phyloP scores from a whole-genome alignment of 2,329 filamentous ascomycete species.

The Ustulina deusta region DNA sequence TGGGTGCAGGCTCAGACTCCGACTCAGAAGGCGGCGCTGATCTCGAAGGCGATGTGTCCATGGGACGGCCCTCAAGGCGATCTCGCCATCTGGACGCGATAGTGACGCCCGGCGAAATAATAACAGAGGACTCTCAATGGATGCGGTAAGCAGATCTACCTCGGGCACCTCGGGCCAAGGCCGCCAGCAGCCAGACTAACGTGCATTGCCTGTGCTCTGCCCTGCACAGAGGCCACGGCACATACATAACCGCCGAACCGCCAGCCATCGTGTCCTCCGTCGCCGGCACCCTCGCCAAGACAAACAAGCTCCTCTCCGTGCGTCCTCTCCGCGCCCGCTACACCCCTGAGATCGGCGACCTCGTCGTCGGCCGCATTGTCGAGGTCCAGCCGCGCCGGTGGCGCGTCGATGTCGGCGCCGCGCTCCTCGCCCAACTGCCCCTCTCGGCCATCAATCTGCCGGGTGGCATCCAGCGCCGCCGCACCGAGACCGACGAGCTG shows the following conservation, averaged over 20 bases:
- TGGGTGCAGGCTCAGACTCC: slow-evolving; percentile 46
- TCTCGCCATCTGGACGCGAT: slow-evolving; percentile 62
- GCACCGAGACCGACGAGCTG: slow-evolving; percentile 95
- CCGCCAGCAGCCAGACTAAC: slow-evolving; percentile 11
- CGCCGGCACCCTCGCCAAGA: slow-evolving; percentile 89
- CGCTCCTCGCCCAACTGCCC: slow-evolving; percentile 85
- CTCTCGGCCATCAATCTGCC: slow-evolving; percentile 94
- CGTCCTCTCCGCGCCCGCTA: slow-evolving; percentile 92
- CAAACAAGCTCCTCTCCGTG: slow-evolving; percentile 96
- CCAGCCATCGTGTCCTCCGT: slow-evolving; percentile 88
- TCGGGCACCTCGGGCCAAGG: background rate
- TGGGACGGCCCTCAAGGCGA: slow-evolving; percentile 57
- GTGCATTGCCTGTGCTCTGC: slow-evolving; percentile 7
- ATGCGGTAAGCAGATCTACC: slow-evolving; percentile 72
- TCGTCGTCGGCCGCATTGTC: slow-evolving; percentile 92
- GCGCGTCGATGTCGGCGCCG: slow-evolving; percentile 93
- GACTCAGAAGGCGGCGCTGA: slow-evolving; percentile 61
- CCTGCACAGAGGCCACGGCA: slow-evolving; percentile 93
- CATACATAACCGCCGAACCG: slow-evolving; percentile 74
- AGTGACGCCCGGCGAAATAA: slow-evolving; percentile 88
- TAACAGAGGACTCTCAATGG: slow-evolving; percentile 95
- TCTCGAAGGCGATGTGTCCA: slow-evolving; percentile 59
- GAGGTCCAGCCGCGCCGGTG: slow-evolving; percentile 94
- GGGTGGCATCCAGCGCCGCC: slow-evolving; percentile 88
- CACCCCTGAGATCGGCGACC: slow-evolving; percentile 93